These are phyloP conservation scores for Tolypocladium endophyticum DNA, from an alignment of 2,329 filamentous ascomycete species.

Conservation along the genomic window DNA sequence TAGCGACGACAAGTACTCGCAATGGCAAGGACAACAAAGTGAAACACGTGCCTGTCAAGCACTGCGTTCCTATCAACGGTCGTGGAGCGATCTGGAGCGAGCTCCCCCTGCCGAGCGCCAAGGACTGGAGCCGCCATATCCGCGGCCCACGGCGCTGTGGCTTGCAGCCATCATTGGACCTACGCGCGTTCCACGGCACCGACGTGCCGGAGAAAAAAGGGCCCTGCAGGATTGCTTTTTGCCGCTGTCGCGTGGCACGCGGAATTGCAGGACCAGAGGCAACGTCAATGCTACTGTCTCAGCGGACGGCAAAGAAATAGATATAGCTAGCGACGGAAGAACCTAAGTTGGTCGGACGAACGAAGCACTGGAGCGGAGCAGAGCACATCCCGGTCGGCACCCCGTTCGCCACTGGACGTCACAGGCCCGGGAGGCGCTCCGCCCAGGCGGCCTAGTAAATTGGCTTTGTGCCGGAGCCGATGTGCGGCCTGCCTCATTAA, in stretches of 20 bases:
- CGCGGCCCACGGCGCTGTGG: background rate
- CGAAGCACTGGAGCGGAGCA: too few species aligned
- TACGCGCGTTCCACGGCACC: background rate
- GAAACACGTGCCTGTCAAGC: background rate
- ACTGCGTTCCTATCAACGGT: background rate
- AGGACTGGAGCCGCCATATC: background rate
- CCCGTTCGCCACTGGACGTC: too few species aligned
- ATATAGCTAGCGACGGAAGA: too few species aligned
- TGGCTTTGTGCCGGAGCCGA: too few species aligned
- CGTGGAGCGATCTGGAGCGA: too few species aligned
- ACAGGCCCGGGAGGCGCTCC: too few species aligned
- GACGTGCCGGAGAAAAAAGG: background rate
- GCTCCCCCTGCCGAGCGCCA: background rate
- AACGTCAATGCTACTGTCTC: background rate
- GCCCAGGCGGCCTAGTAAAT: too few species aligned
- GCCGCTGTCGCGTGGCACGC: background rate
- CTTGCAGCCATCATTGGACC: background rate
- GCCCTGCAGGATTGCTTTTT: background rate
- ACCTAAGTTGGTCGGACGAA: background rate
- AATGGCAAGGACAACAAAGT: too few species aligned
- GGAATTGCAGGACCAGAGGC: background rate
- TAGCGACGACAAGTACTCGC: background rate
- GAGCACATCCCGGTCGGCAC: too few species aligned
- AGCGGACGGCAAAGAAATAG: background rate
- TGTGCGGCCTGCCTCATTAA: too few species aligned